These are phyloP conservation scores for Collybia sordida DNA, from an alignment of 768 basidiomycete genomes.

Conservation along the genomic window DNA sequence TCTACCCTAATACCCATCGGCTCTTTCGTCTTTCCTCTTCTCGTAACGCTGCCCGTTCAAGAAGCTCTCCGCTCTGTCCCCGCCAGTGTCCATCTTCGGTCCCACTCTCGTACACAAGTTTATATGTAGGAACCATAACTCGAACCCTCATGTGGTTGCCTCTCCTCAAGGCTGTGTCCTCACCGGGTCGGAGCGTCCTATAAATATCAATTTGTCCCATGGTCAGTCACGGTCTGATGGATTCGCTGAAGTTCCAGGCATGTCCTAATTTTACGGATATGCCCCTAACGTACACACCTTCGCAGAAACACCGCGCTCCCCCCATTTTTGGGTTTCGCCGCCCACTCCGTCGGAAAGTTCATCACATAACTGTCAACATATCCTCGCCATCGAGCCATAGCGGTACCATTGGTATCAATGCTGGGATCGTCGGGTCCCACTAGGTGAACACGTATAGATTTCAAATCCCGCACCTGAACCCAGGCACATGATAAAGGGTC, in stretches of 20 bases:
- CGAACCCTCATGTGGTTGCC: conserved; percentile 49
- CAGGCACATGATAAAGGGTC: conserved; percentile 11
- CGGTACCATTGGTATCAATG: conserved; percentile 49
- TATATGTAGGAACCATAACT: conserved; percentile 61
- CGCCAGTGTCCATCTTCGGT: conserved; percentile 58
- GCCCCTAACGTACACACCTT: conserved; percentile 38
- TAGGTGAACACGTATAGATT: conserved; percentile 60
- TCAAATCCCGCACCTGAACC: conserved; percentile 51
- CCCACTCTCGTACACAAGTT: conserved; percentile 65
- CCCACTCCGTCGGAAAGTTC: conserved; percentile 72
- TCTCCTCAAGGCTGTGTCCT: conserved; percentile 37
- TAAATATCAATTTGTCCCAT: conserved; percentile 36
- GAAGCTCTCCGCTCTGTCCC: conserved; percentile 30
- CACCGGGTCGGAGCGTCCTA: conserved; percentile 49
- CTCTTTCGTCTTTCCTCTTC: conserved; percentile 56
- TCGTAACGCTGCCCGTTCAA: conserved; percentile 38
- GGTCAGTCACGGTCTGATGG: conserved; percentile 22
- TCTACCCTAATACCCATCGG: conserved; percentile 21
- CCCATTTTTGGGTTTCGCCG: conserved; percentile 40
- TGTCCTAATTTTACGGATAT: conserved; percentile 9
- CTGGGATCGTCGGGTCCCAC: conserved; percentile 66
- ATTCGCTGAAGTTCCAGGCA: conserved; percentile 14
- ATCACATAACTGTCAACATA: conserved; percentile 76
- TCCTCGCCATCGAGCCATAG: conserved; percentile 63
- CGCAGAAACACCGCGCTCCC: conserved; percentile 50